These are phyloP conservation scores for Xylaria sp. DNA, from an alignment of 2,329 filamentous ascomycete species.

Conservation along the genomic window DNA sequence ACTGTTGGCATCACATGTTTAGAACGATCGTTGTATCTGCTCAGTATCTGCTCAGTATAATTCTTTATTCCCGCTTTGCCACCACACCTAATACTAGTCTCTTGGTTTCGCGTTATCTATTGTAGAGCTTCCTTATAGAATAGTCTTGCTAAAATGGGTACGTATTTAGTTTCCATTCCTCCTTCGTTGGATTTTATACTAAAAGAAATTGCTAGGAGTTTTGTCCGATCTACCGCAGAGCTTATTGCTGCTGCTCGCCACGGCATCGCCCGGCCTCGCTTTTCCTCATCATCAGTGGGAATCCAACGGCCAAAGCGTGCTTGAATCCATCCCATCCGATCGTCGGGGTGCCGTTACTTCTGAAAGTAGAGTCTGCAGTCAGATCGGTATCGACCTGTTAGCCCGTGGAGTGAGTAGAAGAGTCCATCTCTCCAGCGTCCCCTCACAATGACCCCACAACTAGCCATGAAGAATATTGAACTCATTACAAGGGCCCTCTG, in stretches of 20 bases:
- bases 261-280: constrained; percentile 13
- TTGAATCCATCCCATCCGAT: constrained; percentile 34
- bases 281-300: constrained; percentile 20
- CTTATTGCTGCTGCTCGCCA: constrained; percentile 27
- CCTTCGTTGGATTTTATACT: neutral
- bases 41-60: neutral
- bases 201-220: constrained; percentile 8
- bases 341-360: constrained; percentile 47
- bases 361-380: constrained; percentile 48
- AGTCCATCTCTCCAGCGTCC: neutral
- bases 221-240: constrained; percentile 24
- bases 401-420: constrained; percentile 46
- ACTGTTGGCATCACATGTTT: neutral
- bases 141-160: constrained; percentile 24
- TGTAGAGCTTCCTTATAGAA: neutral
- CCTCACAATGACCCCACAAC: neutral
- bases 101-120: neutral
- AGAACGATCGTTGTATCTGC: too few relatives aligned
- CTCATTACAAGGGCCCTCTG: neutral
- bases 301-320: constrained; percentile 35
- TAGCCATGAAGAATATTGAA: neutral
- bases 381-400: constrained; percentile 50
- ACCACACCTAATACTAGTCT: neutral
- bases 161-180: neutral
- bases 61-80: neutral